Percentiles rank a stretch among this genome's conserved stretches.
phyloP scores from a whole-genome alignment of 495 filamentous ascomycete genomes.

The Emericellopsis terricola region DNA sequence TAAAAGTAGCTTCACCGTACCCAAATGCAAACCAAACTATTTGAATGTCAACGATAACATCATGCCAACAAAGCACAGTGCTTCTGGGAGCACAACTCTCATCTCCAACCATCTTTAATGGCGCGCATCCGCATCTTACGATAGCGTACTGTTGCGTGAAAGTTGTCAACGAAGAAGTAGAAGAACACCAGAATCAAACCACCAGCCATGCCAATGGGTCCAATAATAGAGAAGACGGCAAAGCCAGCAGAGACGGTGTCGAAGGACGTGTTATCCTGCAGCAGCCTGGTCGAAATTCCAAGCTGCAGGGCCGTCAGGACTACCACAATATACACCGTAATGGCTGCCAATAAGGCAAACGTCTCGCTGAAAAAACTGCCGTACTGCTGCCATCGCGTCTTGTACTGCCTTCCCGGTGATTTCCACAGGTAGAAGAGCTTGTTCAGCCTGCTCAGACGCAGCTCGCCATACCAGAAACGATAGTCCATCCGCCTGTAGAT shows the following conservation, averaged over 20 bases:
- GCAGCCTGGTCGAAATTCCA: slow-evolving; percentile 24
- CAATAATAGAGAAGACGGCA: slow-evolving; percentile 29
- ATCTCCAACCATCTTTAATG: too few relatives aligned
- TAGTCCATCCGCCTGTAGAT: slow-evolving; percentile 12
- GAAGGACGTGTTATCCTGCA: slow-evolving; percentile 21
- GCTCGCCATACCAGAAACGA: slow-evolving; percentile 28
- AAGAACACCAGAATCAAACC: too few relatives aligned
- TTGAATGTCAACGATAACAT: too few relatives aligned
- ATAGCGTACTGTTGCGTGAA: too few relatives aligned
- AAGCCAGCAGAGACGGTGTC: slow-evolving; percentile 32
- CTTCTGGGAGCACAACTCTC: too few relatives aligned
- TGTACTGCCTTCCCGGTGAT: not conserved
- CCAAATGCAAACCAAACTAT: too few relatives aligned
- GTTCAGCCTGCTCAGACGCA: slow-evolving; percentile 23
- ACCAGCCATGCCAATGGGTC: slow-evolving; percentile 4
- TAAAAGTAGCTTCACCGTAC: too few relatives aligned
- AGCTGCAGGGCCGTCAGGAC: slow-evolving; percentile 43
- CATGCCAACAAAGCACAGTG: too few relatives aligned
- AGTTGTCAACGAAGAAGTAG: too few relatives aligned
- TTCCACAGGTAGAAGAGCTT: slow-evolving; percentile 10
- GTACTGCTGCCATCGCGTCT: slow-evolving; percentile 14
- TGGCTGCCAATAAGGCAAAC: slow-evolving; percentile 23
- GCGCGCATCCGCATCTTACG: too few relatives aligned
- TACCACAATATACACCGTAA: slow-evolving; percentile 31
- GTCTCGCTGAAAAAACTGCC: slow-evolving; percentile 24